Percentiles rank a stretch among this genome's conserved stretches.
Conservation (phyloP, 306 rosid species). For the Lotus japonicus region DNA sequence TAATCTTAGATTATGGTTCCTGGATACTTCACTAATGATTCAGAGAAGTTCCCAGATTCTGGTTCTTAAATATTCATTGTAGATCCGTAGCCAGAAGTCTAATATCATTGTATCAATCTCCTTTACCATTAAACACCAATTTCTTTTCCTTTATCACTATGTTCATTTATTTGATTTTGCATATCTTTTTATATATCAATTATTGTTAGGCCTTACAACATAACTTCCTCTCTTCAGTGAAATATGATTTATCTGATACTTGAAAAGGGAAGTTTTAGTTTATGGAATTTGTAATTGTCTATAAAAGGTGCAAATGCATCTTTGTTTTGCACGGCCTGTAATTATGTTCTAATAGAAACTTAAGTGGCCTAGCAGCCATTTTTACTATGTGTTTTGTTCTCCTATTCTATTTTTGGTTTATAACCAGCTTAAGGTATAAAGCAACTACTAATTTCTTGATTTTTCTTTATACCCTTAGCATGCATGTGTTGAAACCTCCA, state of each 20-base stretch:
- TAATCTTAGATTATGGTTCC: conserved; percentile 4
- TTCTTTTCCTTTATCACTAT: not conserved
- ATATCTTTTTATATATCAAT: not conserved
- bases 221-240: not conserved
- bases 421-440: not conserved
- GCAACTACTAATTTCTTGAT: not conserved
- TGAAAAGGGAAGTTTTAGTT: not conserved
- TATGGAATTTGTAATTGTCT: not conserved
- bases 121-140: not conserved
- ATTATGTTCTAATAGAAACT: not conserved
- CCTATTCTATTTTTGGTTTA: not conserved
- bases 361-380: not conserved
- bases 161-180: conserved; percentile 8
- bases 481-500: not conserved
- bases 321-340: not conserved
- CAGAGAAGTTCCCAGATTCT: not conserved
- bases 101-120: not conserved
- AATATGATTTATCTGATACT: not conserved
- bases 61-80: not conserved
- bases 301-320: not conserved
- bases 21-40: not conserved
- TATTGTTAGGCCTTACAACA: not conserved
- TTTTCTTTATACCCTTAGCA: not conserved
- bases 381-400: not conserved
- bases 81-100: not conserved